Evolutionary conservation across 2,329 filamentous ascomycete genomes (phyloP).

Genomic region (Ophiognomonia clavigignenti-juglandacearum): DNA sequence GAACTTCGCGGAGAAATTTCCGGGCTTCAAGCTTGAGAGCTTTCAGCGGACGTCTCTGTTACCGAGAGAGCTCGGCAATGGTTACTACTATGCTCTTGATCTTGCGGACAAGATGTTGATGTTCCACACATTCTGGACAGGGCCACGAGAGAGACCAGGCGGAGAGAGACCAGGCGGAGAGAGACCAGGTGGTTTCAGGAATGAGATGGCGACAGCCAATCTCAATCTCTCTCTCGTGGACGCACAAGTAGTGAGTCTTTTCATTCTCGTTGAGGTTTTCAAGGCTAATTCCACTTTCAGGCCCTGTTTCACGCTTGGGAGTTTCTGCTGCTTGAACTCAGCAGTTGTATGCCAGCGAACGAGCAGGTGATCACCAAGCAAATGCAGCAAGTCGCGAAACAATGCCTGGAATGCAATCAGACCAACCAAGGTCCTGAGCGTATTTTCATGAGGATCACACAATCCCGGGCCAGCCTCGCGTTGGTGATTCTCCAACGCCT

Average conservation of each 20-base stretch:
- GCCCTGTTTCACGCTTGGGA: constrained; percentile 86
- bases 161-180: constrained; percentile 58
- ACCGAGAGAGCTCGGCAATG: constrained; percentile 60
- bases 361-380: constrained; percentile 57
- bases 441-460: constrained; percentile 75
- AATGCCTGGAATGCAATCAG: constrained; percentile 76
- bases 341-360: constrained; percentile 51
- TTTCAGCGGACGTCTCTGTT: constrained; percentile 73
- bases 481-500: constrained; percentile 79
- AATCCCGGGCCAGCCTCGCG: constrained; percentile 73
- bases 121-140: constrained; percentile 75
- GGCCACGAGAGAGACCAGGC: constrained; percentile 57
- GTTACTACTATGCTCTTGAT: constrained; percentile 80
- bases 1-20: constrained; percentile 78
- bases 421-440: constrained; percentile 67
- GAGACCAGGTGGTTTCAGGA: constrained; percentile 66
- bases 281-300: constrained; percentile 32
- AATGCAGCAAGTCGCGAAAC: constrained; percentile 68
- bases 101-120: constrained; percentile 71
- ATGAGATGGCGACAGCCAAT: constrained; percentile 83
- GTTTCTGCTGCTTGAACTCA: constrained; percentile 78
- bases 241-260: constrained; percentile 69
- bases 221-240: constrained; percentile 88
- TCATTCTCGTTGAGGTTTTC: background rate
- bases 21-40: constrained; percentile 65